Evolutionary conservation across 352 stramenopile species (phyloP).

Genomic region (Phytophthora boehmeriae): DNA sequence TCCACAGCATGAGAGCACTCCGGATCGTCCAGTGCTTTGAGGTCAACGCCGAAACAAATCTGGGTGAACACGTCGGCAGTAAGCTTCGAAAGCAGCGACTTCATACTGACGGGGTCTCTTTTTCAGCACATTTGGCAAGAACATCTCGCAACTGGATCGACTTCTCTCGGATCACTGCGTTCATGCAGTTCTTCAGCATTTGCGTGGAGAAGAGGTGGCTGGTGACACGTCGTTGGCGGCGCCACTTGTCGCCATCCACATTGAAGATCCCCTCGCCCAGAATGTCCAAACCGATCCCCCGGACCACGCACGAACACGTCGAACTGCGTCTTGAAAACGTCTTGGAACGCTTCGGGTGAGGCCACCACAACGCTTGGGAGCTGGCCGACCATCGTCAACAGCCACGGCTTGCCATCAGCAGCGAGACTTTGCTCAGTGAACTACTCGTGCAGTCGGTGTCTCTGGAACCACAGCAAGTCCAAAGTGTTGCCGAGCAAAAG

Average conservation of each 20-base stretch:
- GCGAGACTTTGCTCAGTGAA: slow-evolving; percentile 47
- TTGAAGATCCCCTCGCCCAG: slow-evolving; percentile 73
- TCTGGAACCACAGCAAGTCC: slow-evolving; percentile 50
- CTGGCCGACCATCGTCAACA: slow-evolving; percentile 41
- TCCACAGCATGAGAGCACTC: slow-evolving; percentile 18
- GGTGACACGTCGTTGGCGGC: slow-evolving; percentile 71
- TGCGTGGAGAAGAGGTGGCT: slow-evolving; percentile 87
- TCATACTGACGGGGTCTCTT: slow-evolving; percentile 39
- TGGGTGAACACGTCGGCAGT: slow-evolving; percentile 64
- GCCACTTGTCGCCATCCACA: slow-evolving; percentile 62
- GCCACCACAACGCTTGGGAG: slow-evolving; percentile 36
- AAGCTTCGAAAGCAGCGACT: slow-evolving; percentile 48
- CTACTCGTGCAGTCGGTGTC: slow-evolving; percentile 54
- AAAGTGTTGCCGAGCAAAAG: slow-evolving; percentile 55
- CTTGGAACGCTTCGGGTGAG: slow-evolving; percentile 42
- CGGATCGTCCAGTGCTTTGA: slow-evolving; percentile 40
- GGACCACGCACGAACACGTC: slow-evolving; percentile 62
- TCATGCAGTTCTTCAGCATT: slow-evolving; percentile 53
- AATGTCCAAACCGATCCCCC: slow-evolving; percentile 39
- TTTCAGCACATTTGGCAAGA: slow-evolving; percentile 28
- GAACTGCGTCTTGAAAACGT: slow-evolving; percentile 53
- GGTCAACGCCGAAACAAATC: slow-evolving; percentile 64
- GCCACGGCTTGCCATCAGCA: slow-evolving; percentile 33
- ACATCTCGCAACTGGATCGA: slow-evolving; percentile 41
- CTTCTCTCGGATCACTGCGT: slow-evolving; percentile 47